Evolutionary conservation across 345 rosid species (phyloP).

Genomic region (Linum trigynum): DNA sequence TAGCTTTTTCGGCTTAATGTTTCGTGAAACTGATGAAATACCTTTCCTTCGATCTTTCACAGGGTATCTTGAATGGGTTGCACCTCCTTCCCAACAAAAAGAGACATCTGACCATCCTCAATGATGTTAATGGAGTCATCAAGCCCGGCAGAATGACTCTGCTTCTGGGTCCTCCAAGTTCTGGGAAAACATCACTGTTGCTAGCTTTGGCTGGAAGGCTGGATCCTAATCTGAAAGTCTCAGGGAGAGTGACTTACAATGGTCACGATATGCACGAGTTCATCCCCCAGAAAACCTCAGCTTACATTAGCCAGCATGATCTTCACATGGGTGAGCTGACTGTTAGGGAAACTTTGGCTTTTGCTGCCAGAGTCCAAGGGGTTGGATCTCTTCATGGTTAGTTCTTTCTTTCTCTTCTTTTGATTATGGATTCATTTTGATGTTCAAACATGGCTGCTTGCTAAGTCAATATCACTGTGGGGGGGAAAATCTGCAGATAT

Average conservation of each 20-base stretch:
- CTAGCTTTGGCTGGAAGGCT: conserved; percentile 4
- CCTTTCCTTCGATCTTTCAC: not conserved
- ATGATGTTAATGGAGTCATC: conserved; percentile 10
- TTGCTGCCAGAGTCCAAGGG: conserved; percentile 4
- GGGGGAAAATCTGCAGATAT: conserved; percentile 2
- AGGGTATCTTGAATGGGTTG: not conserved
- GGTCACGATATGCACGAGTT: conserved; percentile 2
- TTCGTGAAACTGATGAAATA: not conserved
- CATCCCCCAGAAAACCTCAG: not conserved
- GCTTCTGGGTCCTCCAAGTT: conserved; percentile 9
- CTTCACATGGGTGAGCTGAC: conserved; percentile 5
- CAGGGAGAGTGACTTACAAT: conserved; percentile 3
- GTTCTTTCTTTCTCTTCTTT: not conserved
- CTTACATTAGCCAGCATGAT: conserved; percentile 4
- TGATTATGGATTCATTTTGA: too few species aligned
- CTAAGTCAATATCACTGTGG: not conserved
- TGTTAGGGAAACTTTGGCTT: conserved; percentile 3
- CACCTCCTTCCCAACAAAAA: conserved; percentile 1
- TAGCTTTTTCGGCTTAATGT: not conserved
- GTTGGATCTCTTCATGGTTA: not conserved
- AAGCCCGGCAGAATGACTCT: conserved; percentile 5
- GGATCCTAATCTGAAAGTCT: conserved; percentile 1
- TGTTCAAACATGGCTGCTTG: not conserved
- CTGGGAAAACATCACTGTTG: conserved; percentile 3
- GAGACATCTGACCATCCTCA: conserved; percentile 3